A percentile compares a stretch with the other conserved stretches of the same genome.
These are phyloP conservation scores for Boletus insuetus DNA, from an alignment of 768 basidiomycete genomes.

Conservation along the genomic window DNA sequence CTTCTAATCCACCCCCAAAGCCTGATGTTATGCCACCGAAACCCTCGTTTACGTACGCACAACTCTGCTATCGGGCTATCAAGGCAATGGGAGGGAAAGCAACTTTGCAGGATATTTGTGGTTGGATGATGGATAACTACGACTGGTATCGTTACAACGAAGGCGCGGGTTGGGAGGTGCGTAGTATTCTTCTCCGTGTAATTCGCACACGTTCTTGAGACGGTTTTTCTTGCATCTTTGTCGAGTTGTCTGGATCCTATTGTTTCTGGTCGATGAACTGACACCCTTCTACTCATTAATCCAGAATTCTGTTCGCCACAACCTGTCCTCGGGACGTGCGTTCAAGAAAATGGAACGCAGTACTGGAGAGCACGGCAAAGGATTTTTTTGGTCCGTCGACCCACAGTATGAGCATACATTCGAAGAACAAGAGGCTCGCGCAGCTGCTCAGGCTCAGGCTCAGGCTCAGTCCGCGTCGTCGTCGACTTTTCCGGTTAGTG, in stretches of 20 bases:
- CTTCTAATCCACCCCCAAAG: conserved; percentile 40
- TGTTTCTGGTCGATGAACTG: conserved; percentile 9
- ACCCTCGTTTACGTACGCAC: conserved; percentile 87
- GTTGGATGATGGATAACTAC: conserved; percentile 85
- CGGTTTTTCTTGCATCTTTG: background rate
- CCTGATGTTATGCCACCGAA: conserved; percentile 84
- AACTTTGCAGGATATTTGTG: conserved; percentile 89
- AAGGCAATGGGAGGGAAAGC: conserved; percentile 77
- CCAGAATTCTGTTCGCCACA: conserved; percentile 94
- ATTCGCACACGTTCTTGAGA: background rate
- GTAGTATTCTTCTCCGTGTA: conserved; percentile 23
- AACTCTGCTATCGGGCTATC: conserved; percentile 88
- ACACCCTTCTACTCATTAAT: conserved; percentile 4
- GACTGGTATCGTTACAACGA: conserved; percentile 90
- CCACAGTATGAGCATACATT: conserved; percentile 64
- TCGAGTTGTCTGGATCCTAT: background rate
- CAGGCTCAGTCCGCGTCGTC: conserved; percentile 25
- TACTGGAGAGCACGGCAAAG: conserved; percentile 84
- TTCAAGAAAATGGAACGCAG: conserved; percentile 90
- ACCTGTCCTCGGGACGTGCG: conserved; percentile 87
- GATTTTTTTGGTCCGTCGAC: conserved; percentile 92
- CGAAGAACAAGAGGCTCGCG: conserved; percentile 65
- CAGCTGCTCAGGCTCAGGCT: conserved; percentile 29
- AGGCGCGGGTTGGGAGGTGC: conserved; percentile 86
- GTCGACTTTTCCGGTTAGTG: conserved; percentile 21